Conservation (phyloP, 2,329 filamentous ascomycete species). For the Alternaria tenuissima region DNA sequence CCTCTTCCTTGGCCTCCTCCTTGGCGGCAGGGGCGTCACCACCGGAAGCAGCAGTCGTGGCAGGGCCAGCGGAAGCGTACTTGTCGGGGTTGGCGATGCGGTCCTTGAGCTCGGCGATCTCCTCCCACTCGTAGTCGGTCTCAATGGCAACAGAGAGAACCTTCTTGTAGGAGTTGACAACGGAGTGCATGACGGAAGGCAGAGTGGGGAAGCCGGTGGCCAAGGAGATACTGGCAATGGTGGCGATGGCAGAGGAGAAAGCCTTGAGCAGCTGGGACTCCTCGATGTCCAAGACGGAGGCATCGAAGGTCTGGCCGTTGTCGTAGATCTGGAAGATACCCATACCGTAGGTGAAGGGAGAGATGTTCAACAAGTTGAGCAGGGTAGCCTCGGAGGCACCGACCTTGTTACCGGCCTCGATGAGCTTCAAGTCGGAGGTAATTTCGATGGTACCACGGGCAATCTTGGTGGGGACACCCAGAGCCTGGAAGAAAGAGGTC, state of each 20-base stretch:
- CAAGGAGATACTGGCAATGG: conserved; percentile 90
- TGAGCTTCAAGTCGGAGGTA: conserved; percentile 95
- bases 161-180: conserved; percentile 99
- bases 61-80: conserved; percentile 85
- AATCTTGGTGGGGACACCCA: conserved; percentile 99
- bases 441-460: conserved; percentile 99
- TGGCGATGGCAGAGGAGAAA: conserved; percentile 81
- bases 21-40: conserved; percentile 57
- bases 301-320: conserved; percentile 89
- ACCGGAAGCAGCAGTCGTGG: conserved; percentile 62
- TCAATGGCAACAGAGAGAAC: conserved; percentile 85
- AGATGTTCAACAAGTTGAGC: conserved; percentile 99
- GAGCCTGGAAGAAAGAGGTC: conserved; percentile 99
- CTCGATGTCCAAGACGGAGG: conserved; percentile 88
- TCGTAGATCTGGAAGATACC: conserved; percentile 96
- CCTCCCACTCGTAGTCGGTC: conserved; percentile 93
- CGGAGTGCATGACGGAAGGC: conserved; percentile 93
- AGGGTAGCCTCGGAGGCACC: conserved; percentile 98
- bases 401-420: conserved; percentile 92
- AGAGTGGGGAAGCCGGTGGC: conserved; percentile 95
- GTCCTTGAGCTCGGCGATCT: conserved; percentile 98
- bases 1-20: conserved; percentile 62
- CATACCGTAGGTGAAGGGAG: conserved; percentile 83
- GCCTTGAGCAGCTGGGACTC: conserved; percentile 91
- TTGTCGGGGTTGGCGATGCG: conserved; percentile 98